A percentile compares a stretch with the other conserved stretches of the same genome.
Evolutionary conservation across 495 filamentous ascomycete species (phyloP).

Genomic region (Hyaloscypha hepaticicola): DNA sequence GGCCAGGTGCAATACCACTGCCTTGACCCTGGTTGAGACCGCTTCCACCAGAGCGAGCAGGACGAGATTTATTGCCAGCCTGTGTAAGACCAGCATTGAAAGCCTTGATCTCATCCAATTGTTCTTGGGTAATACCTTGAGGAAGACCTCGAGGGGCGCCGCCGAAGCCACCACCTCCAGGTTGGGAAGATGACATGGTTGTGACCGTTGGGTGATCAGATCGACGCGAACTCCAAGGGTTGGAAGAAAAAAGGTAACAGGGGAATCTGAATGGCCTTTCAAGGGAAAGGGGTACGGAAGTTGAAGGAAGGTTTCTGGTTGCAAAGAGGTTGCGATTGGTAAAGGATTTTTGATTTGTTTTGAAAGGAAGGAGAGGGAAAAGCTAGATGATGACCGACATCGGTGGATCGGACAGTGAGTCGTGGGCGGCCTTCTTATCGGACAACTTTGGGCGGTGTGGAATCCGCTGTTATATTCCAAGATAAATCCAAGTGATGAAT

Average conservation of each 20-base stretch:
- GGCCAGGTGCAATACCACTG: background rate
- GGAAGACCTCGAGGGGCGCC: background rate
- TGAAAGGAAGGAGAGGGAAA: background rate
- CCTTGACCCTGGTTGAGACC: background rate
- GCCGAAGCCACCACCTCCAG: background rate
- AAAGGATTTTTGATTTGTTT: background rate
- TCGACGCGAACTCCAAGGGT: too few relatives aligned
- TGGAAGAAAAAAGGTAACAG: too few relatives aligned
- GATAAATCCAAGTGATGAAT: too few relatives aligned
- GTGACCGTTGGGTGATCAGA: too few relatives aligned
- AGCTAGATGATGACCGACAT: background rate
- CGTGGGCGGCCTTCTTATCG: background rate
- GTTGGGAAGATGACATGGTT: too few relatives aligned
- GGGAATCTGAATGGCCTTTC: too few relatives aligned
- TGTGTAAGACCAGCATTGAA: constrained; percentile 6
- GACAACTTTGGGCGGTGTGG: background rate
- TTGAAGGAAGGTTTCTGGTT: too few relatives aligned
- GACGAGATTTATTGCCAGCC: background rate
- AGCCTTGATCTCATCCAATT: background rate
- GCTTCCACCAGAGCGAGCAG: background rate
- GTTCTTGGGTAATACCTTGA: background rate
- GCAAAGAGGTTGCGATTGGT: background rate
- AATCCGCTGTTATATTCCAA: background rate
- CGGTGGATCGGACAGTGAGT: background rate
- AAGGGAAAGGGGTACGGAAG: too few relatives aligned